Base-by-base conservation (phyloP, 2,329 filamentous ascomycete genomes). In the Fusarium pilosicola region DNA sequence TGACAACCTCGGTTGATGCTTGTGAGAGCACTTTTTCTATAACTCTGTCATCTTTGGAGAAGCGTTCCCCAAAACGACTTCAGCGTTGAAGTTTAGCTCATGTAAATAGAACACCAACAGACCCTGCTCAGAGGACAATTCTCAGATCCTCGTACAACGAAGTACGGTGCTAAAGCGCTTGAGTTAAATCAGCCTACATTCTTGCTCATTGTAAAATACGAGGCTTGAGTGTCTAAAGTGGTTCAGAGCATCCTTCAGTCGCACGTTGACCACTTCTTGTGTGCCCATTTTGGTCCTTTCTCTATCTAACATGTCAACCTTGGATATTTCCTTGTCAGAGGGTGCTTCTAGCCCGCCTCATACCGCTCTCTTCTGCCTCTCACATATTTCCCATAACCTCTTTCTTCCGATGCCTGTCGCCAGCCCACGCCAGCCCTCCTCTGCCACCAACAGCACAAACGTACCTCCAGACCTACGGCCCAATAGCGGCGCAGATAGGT, bases 401-500 rank as follows among this genome's bases (percentile, higher is more conserved):
- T 34, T 34, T 34, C 32, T 34, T 34, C 32, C 15, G 0, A 34
- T 34, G 32, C 32, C 32, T 34, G 32, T 34, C 32, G 1, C 32
- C 32, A 34, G 32, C 7, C 14, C 4, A 34, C 14, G 32, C 32
- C 32, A 34, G 14, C 32, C 32, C 32, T 34, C 32, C 14, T 34
- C 7, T 34, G 15, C 32, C 3, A 17, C 14, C 7, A 4, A 34
- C 14, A 34, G 14, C 3, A 17, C 32, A 34, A 17, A 4, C 15
- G 1, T 17, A 3, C 14, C 32, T 34, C 32, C 7, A 34, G 3
- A 34, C 1, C 32, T 34, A 34, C 14, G 14, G 32, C 32, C 14
- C 8, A 4, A 34, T 34, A 1, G 15, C 32, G 32, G 32, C 0
- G 7, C 32, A 34, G 32, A 34, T 3, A 34, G 1, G 1, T 1